Conservation (phyloP, 1,284 basidiomycete species). For the Cryptococcus maquisensis region DNA sequence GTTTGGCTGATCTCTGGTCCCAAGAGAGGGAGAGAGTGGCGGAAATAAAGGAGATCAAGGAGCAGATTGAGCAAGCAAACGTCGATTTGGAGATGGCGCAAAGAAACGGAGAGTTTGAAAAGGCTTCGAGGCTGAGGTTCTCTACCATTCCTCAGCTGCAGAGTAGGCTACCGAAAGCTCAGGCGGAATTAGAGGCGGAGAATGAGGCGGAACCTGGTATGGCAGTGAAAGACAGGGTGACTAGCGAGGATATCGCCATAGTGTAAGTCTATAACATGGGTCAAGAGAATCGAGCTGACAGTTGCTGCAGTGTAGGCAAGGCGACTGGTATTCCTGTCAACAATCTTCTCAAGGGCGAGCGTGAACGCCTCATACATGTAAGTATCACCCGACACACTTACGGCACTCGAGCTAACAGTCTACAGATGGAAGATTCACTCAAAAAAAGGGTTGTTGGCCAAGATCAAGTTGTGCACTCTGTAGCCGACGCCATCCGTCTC, state of each 20-base stretch:
- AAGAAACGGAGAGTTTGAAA: conserved; percentile 75
- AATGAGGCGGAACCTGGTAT: conserved; percentile 51
- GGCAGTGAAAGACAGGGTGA: conserved; percentile 81
- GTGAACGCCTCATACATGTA: conserved; percentile 84
- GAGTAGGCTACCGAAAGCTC: conserved; percentile 59
- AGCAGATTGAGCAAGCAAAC: conserved; percentile 73
- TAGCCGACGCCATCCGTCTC: conserved; percentile 83
- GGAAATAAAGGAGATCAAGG: conserved; percentile 71
- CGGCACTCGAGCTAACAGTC: conserved; percentile 1
- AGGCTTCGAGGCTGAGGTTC: conserved; percentile 75
- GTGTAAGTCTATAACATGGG: conserved; percentile 51
- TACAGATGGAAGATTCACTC: conserved; percentile 80
- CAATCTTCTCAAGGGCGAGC: conserved; percentile 81
- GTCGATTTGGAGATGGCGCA: conserved; percentile 83
- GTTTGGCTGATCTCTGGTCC: conserved; percentile 68
- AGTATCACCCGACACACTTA: conserved; percentile 30
- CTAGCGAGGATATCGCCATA: conserved; percentile 77
- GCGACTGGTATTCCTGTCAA: conserved; percentile 88
- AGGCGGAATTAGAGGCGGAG: conserved; percentile 58
- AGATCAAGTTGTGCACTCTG: conserved; percentile 71
- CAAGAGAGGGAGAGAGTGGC: conserved; percentile 70
- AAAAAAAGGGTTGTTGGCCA: conserved; percentile 78
- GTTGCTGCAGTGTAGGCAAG: conserved; percentile 58
- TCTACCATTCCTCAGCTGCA: conserved; percentile 78
- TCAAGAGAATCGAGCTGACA: neutral